phyloP scores from a whole-genome alignment of 1,139 yeast species.

The Eremothecium cymbalariae region DNA sequence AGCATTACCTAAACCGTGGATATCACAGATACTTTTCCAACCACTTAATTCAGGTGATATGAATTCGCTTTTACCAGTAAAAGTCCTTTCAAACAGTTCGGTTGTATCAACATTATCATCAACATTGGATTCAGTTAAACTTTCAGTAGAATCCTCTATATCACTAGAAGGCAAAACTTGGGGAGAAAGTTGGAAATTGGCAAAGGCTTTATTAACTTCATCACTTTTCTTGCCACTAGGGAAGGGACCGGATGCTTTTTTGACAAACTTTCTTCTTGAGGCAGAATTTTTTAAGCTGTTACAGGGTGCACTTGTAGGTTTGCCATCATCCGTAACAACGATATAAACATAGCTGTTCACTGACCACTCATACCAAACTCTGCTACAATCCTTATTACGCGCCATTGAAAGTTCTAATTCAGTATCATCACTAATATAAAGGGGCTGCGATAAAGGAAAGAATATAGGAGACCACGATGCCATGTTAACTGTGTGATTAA shows the following conservation, averaged over 20 bases:
- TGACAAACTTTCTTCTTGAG: background rate
- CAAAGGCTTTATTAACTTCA: constrained; percentile 9
- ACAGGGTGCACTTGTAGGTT: background rate
- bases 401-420: constrained; percentile 43
- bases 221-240: background rate
- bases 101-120: constrained; percentile 6
- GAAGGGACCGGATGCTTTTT: background rate
- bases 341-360: constrained; percentile 43
- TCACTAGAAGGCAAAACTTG: background rate
- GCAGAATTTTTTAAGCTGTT: background rate
- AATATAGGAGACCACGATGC: constrained; percentile 67
- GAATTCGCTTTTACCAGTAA: constrained; percentile 12
- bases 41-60: constrained; percentile 19
- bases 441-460: constrained; percentile 55
- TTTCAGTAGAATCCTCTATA: background rate
- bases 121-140: background rate
- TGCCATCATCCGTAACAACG: constrained; percentile 14
- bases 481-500: constrained; percentile 45
- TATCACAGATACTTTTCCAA: constrained; percentile 31
- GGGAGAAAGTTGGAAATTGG: constrained; percentile 8
- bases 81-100: constrained; percentile 8
- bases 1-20: constrained; percentile 22
- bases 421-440: constrained; percentile 44
- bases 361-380: constrained; percentile 73
- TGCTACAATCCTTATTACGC: constrained; percentile 31